Conservation (phyloP, 768 basidiomycete species). For the Royoungia palumana region DNA sequence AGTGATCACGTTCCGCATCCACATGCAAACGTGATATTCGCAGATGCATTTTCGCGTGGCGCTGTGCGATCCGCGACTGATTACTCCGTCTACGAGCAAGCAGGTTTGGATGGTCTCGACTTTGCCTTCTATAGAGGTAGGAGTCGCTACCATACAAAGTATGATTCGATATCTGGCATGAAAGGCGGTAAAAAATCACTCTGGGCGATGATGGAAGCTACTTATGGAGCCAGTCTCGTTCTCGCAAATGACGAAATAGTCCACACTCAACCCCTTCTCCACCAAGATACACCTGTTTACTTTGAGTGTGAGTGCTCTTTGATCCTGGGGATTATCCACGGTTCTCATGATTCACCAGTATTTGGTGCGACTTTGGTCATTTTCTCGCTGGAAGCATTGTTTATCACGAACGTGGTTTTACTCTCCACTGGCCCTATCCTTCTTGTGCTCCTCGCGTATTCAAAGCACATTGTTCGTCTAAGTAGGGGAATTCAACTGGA, state of each 20-base stretch:
- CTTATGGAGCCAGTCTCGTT: slow-evolving; percentile 50
- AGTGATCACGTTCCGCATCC: slow-evolving; percentile 52
- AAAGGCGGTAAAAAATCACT: slow-evolving; percentile 53
- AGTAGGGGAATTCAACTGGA: slow-evolving; percentile 17
- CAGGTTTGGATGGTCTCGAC: slow-evolving; percentile 67
- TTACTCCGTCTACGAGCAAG: slow-evolving; percentile 60
- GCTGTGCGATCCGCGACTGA: slow-evolving; percentile 70
- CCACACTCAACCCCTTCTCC: slow-evolving; percentile 23
- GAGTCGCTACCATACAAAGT: slow-evolving; percentile 73
- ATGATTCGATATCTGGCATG: slow-evolving; percentile 62
- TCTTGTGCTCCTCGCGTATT: slow-evolving; percentile 43
- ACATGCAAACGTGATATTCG: slow-evolving; percentile 66
- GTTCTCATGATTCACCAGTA: slow-evolving; percentile 39
- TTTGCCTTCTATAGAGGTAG: slow-evolving; percentile 76
- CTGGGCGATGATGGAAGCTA: slow-evolving; percentile 78
- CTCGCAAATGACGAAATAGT: slow-evolving; percentile 46
- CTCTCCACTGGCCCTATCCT: slow-evolving; percentile 63
- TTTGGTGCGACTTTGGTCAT: slow-evolving; percentile 54
- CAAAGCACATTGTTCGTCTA: slow-evolving; percentile 25
- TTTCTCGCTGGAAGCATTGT: slow-evolving; percentile 49
- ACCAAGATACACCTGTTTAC: slow-evolving; percentile 47
- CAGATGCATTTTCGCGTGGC: slow-evolving; percentile 66
- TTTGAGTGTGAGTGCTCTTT: slow-evolving; percentile 59
- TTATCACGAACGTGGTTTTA: slow-evolving; percentile 55
- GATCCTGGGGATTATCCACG: neutral